Evolutionary conservation across 345 rosid genomes (phyloP), one percentile per base, ranked within the genome.

Genomic region (Cardamine chenopodiifolia): DNA sequence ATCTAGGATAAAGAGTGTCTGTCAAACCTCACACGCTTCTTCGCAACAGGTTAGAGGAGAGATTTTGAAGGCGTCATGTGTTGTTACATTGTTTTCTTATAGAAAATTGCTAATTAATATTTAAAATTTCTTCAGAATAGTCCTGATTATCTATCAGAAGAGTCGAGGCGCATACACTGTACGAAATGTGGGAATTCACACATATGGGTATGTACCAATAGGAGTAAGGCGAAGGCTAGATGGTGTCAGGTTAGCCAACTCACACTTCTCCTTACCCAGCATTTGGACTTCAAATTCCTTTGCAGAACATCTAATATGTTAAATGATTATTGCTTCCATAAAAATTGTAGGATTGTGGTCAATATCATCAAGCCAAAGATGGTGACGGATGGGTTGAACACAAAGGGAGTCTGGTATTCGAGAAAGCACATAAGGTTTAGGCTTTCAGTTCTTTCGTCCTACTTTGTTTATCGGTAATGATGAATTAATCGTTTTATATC

Each of bases 381-480:
- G 98, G 98, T 55, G 98, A 92, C 79, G 98, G 98, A 74, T 92
- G 98, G 98, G 88, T 92, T 42, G 98, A 92, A 67, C 86, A 87
- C 83, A 89, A 83, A 83, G 98, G 95, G 32, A 87, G 96, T 2
- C 78, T 90, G 80, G 85, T 76, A 37, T 90, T 85, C 73, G 87
- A 84, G 74, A 83, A 73, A 81, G 83, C 85, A 61, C 95, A 86
- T 59, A 90, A 84, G 90, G 98, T 90, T 25, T 78, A 28, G 65
- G 42, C 71, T 61, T 60, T 71, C 18, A 6, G 64, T 35, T 59
- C 59, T 32, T 32, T 70, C 29, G 53, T 53, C 39, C 40, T 48
- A 25, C 6, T 25, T 40, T 39, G 14, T 15, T 34, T 40, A 18
- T 28, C 45, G 18, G 35, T 22, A 55, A 55, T 28, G 53, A 34